Base-by-base conservation (phyloP, 345 rosid genomes). In the Psidium friedrichsthalianum region DNA sequence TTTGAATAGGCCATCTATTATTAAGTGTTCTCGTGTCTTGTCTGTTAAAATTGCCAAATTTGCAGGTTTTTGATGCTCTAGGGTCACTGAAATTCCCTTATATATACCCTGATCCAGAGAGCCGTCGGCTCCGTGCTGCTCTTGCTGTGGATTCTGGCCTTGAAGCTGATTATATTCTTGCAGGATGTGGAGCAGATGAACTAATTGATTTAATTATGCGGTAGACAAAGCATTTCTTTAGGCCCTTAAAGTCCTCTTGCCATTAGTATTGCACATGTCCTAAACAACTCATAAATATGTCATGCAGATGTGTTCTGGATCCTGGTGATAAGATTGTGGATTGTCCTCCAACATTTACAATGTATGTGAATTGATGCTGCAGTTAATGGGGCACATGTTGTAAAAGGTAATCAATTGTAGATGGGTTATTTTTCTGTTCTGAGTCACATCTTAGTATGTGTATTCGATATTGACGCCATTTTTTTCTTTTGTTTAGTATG, bases 281-380 rank as follows among this genome's bases (percentile, higher is more conserved):
- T 69, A 18, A 57, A 56, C 42, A 1, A 51, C 85, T 85, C 6
- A 10, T 83, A 11, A 61, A 74, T 90, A 47, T 78, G 49, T 81
- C 56, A 82, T 87, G 61, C 78, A 97, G 99, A 88, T 97, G 99
- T 56, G 96, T 97, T 42, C 89, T 97, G 90, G 99, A 97, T 88
- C 99, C 98, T 85, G 99, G 99, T 55, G 99, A 97, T 88, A 97
- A 94, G 92, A 94, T 97, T 32, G 85, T 97, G 76, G 98, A 97
- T 87, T 97, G 99, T 83, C 99, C 99, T 91, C 99, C 99, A 5
- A 97, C 99, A 69, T 97, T 97, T 86, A 92, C 99, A 54, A 97
- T 95, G 99, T 97, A 97, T 91, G 98, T 91, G 98, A 91, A 90
- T 97, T 91, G 99, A 97, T 91, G 99, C 99, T 59, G 95, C 95